Base-by-base conservation (phyloP, 2,329 filamentous ascomycete genomes). In the Chrysoporthe deuterocubensis region DNA sequence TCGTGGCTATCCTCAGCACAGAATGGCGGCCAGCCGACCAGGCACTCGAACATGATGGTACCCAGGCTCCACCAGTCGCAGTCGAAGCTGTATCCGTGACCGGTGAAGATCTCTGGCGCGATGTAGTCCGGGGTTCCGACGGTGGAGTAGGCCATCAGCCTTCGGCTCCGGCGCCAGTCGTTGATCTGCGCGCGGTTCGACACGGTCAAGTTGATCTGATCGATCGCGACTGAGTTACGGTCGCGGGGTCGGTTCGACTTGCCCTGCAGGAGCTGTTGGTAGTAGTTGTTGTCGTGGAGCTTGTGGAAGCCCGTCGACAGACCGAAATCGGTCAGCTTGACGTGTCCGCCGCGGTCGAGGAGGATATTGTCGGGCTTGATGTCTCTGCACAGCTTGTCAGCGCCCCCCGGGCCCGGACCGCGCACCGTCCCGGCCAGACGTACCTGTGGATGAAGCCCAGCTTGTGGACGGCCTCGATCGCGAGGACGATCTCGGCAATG, bases 351-450 rank as follows among this genome's bases (percentile, higher is more conserved):
- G 67, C 94, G 90, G 77, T 99, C 96, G 61, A 99, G 89, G 60
- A 99, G 87, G 77, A 99, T 98, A 78, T 99, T 99, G 82, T 99
- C 96, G 14, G 96, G 96, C 81, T 99, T 99, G 83, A 99, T 99
- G 76, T 99, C 96, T 85, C 95, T 96, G 71, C 1, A 14, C 8
- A 21, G 13, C 3, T 9, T 32, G 66, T 68, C 5, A 64, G 62
- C 9, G 46, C 58, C 32, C 18, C 37, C 32, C 6, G 32, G 4
- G 7, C 7, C 52, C 11, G 11, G 3, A n/a, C 16, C n/a, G 40
- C 58, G 34, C 54, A 21, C 2, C 5, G 60, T 11, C 6, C 48
- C 1, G 16, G 2, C 18, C 2, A 62, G 26, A 78, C 90, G 74
- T 85, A 97, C 94, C 96, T 93, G 84, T 99, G 96, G 71, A 99